phyloP scores from a whole-genome alignment of 805 yeast genomes.

The Saturnispora sekii region DNA sequence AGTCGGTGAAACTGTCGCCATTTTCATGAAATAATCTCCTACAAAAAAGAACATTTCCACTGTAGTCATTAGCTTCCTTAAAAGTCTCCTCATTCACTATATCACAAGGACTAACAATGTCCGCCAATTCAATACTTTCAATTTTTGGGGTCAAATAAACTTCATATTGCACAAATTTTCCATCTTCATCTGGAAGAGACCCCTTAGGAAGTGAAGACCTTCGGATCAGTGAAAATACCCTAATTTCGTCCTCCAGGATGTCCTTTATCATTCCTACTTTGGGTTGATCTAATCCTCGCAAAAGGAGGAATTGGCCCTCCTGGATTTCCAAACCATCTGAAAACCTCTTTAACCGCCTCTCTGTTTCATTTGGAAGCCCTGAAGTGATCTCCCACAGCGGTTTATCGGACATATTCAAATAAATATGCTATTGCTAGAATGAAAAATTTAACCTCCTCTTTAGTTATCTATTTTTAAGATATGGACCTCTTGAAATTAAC shows the following conservation, averaged over 20 bases:
- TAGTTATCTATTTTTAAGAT: too few relatives aligned
- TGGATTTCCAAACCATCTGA: slow-evolving; percentile 39
- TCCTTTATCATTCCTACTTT: slow-evolving; percentile 43
- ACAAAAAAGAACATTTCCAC: slow-evolving; percentile 29
- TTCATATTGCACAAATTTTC: slow-evolving; percentile 31
- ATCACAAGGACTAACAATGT: slow-evolving; percentile 35
- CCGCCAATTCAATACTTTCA: slow-evolving; percentile 33
- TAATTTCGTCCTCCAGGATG: slow-evolving; percentile 41
- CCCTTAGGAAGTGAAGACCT: slow-evolving; percentile 10
- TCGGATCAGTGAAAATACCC: slow-evolving; percentile 38
- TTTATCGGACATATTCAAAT: background rate
- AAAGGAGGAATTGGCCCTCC: slow-evolving; percentile 41
- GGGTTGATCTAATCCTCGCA: slow-evolving; percentile 29
- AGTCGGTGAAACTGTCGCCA: slow-evolving; percentile 27
- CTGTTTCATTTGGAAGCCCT: background rate
- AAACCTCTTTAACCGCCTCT: slow-evolving; percentile 24
- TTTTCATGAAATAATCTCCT: slow-evolving; percentile 33
- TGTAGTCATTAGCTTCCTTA: slow-evolving; percentile 23
- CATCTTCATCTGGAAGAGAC: slow-evolving; percentile 18
- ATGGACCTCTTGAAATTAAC: too few relatives aligned
- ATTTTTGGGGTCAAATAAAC: slow-evolving; percentile 44
- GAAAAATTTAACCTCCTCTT: background rate
- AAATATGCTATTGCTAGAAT: too few relatives aligned
- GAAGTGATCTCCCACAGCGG: too few relatives aligned
- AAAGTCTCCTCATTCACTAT: slow-evolving; percentile 33